Conservation (phyloP, 2,329 filamentous ascomycete species). For the Graphium sp. region DNA sequence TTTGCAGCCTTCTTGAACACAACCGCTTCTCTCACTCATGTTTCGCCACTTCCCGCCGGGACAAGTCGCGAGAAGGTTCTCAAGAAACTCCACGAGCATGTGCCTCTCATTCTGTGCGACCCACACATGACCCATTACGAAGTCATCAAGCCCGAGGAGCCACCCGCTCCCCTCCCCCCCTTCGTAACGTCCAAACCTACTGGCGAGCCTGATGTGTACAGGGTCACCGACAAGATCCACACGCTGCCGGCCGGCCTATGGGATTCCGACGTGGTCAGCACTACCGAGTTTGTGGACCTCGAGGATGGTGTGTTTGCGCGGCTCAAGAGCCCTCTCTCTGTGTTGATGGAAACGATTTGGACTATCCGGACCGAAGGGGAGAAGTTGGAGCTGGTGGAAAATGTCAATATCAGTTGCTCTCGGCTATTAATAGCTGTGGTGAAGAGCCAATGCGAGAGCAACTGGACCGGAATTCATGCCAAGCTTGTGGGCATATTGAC, state of each 20-base stretch:
- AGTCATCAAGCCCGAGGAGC: conserved; percentile 12
- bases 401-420: conserved; percentile 30
- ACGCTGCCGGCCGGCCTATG: conserved; percentile 36
- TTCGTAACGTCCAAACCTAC: background rate
- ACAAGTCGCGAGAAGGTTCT: conserved; percentile 18
- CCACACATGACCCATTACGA: conserved; percentile 30
- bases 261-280: conserved; percentile 35
- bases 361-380: conserved; percentile 13
- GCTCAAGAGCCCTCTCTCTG: conserved; percentile 29
- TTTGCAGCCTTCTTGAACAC: conserved; percentile 22
- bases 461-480: conserved; percentile 31
- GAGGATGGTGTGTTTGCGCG: conserved; percentile 32
- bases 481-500: conserved; percentile 21
- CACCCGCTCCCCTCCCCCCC: conserved; percentile 6
- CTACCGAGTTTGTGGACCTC: conserved; percentile 33
- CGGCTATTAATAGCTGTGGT: conserved; percentile 29
- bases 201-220: conserved; percentile 20
- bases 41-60: conserved; percentile 21
- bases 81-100: conserved; percentile 30
- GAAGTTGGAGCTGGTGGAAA: conserved; percentile 26
- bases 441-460: conserved; percentile 30
- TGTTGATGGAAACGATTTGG: conserved; percentile 38
- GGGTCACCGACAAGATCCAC: conserved; percentile 31
- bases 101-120: conserved; percentile 32
- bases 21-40: conserved; percentile 22